Conservation (phyloP, 2,329 filamentous ascomycete species). For the Parasarocladium wereldwijsianum region DNA sequence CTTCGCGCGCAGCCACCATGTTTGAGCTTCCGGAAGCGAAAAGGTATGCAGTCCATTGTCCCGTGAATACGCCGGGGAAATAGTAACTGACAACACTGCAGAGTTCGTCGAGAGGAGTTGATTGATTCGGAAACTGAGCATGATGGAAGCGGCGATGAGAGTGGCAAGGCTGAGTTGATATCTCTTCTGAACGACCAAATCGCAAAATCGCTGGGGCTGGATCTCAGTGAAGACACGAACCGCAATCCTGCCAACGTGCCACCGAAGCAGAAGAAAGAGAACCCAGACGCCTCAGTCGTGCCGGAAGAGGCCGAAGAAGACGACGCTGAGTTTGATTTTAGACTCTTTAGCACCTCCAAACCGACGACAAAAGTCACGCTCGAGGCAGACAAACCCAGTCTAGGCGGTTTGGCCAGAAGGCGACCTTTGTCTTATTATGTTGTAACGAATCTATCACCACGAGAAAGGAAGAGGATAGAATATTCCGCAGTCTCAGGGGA, state of each 20-base stretch:
- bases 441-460: conserved; percentile 20
- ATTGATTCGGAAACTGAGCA: conserved; percentile 18
- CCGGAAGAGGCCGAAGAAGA: conserved; percentile 12
- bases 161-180: conserved; percentile 22
- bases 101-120: conserved; percentile 41
- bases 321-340: conserved; percentile 35
- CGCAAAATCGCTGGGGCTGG: conserved; percentile 28
- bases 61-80: no score
- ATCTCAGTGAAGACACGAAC: conserved; percentile 7
- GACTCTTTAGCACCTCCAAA: conserved; percentile 36
- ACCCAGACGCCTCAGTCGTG: conserved; percentile 5
- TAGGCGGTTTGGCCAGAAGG: conserved; percentile 19
- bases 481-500: conserved; percentile 35
- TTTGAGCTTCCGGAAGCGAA: conserved; percentile 30
- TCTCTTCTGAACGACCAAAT: conserved; percentile 32
- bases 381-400: conserved; percentile 22
- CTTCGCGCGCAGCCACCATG: no score
- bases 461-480: conserved; percentile 23
- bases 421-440: conserved; percentile 36
- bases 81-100: conserved; percentile 11
- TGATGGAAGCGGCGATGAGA: conserved; percentile 11
- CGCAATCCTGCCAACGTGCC: neutral
- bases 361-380: conserved; percentile 34
- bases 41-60: conserved; percentile 11
- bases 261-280: neutral